phyloP scores from a whole-genome alignment of 805 yeast genomes.

The Cyberlindnera lachancei region DNA sequence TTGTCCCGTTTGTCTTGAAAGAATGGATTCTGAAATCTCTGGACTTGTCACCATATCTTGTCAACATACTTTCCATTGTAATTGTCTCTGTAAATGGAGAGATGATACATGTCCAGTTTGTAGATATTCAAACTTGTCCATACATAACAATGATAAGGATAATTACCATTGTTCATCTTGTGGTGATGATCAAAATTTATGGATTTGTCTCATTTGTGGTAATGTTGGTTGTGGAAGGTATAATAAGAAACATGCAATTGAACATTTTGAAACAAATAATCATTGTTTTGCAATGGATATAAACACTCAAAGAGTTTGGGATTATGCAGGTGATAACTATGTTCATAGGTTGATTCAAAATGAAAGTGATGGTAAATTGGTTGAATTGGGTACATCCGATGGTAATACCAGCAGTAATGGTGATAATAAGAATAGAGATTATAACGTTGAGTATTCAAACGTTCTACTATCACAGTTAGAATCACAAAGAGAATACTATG shows the following conservation, averaged over 20 bases:
- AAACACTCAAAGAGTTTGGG: conserved; percentile 85
- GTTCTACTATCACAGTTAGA: conserved; percentile 73
- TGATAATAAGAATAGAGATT: conserved; percentile 34
- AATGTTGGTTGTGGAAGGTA: conserved; percentile 89
- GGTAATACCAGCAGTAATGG: not conserved
- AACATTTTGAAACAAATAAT: conserved; percentile 67
- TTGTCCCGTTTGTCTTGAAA: conserved; percentile 87
- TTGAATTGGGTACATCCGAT: conserved; percentile 41
- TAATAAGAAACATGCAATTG: conserved; percentile 76
- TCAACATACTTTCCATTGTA: conserved; percentile 90
- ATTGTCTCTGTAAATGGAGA: conserved; percentile 79
- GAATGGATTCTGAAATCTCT: conserved; percentile 74
- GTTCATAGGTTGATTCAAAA: conserved; percentile 82
- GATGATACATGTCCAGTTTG: conserved; percentile 92
- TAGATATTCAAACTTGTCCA: conserved; percentile 52
- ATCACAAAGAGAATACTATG: conserved; percentile 80
- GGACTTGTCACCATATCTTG: conserved; percentile 86
- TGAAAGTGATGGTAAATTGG: conserved; percentile 83
- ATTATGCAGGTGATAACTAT: conserved; percentile 83
- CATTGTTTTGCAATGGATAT: conserved; percentile 93
- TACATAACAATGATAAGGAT: conserved; percentile 13
- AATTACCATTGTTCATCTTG: conserved; percentile 41
- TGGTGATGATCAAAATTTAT: conserved; percentile 50
- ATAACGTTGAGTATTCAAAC: conserved; percentile 76
- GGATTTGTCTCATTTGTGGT: conserved; percentile 91